Evolutionary conservation across 495 filamentous ascomycete species (phyloP), one percentile per base, ranked within the genome.

Genomic region (Opeltia flavorubescens): DNA sequence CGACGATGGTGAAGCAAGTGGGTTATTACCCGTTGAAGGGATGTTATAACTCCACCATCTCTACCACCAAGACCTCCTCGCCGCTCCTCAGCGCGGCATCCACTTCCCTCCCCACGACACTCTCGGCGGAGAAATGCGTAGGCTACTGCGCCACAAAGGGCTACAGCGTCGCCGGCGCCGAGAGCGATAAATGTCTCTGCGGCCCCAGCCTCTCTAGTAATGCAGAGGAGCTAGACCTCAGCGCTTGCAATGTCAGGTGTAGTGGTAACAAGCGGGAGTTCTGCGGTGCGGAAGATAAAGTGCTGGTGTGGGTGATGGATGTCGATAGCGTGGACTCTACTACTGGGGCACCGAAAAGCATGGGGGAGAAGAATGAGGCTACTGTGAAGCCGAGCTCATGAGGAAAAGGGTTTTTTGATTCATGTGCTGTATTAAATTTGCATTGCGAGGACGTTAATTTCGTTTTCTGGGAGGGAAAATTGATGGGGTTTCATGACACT

Each of bases 91-190:
- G 54, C 27, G 31, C 42, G 21, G 49, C 58, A 6, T 60, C 31
- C 20, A 64, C 57, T 38, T 46, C 51, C 7, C 56, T 63, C 35
- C 51, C 44, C 0, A 53, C 56, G 0, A 50, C 29, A 17, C 65
- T 71, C 63, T 70, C 67, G 1, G 55, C 63, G 31, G 66, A 66
- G 40, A 42, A 56, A 24, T 72, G 70, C 31, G 53, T 63, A 3
- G 38, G 51, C 9, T 66, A 56, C 33, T 72, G 70, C 53, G 38
- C 56, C 9, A 50, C 33, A 29, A 53, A 53, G 9, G 62, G 62
- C 12, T 69, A 54, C 44, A 46, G 50, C 3, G 53, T 66, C 13
- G 64, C 67, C 11, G 62, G 62, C 24, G 46, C 60, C 21, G 59
- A 65, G 34, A 58, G 63, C 15, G 40, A 55, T 15, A 59, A 59